These are phyloP conservation scores for Austroboletus niveus DNA, from an alignment of 1,284 basidiomycete species.

Conservation along the genomic window DNA sequence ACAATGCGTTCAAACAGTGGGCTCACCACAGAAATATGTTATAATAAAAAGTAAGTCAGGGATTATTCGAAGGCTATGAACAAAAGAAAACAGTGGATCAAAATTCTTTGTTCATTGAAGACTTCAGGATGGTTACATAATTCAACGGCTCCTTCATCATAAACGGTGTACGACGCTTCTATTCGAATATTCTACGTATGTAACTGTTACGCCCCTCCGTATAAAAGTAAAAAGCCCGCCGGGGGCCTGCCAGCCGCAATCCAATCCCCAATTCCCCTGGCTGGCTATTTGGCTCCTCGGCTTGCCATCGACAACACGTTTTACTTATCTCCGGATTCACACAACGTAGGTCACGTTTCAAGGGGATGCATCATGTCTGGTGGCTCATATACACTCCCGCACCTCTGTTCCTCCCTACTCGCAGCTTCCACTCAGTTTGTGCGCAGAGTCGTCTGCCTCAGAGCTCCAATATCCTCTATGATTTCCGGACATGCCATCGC, in stretches of 20 bases:
- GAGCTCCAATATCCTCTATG: conserved; percentile 30
- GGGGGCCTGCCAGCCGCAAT: too few relatives aligned
- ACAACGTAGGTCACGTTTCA: not conserved
- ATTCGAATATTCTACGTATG: not conserved
- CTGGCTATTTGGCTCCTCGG: too few relatives aligned
- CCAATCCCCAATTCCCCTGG: too few relatives aligned
- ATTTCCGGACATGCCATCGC: conserved; percentile 54
- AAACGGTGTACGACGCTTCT: not conserved
- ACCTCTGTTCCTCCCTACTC: not conserved
- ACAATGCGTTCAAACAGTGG: too few relatives aligned
- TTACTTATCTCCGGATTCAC: not conserved
- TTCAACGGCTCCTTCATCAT: not conserved
- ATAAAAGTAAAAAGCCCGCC: too few relatives aligned
- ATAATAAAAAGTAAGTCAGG: too few relatives aligned
- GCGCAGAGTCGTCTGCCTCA: not conserved
- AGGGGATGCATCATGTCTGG: not conserved
- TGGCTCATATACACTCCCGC: not conserved
- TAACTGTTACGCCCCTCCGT: too few relatives aligned
- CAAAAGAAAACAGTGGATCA: too few relatives aligned
- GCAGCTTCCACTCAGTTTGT: not conserved
- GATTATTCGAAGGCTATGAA: too few relatives aligned
- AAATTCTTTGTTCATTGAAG: too few relatives aligned
- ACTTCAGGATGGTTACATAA: too few relatives aligned
- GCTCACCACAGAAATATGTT: too few relatives aligned
- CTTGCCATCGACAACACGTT: not conserved